Evolutionary conservation across 176 grass and related monocot genomes (phyloP), one percentile per base, ranked within the genome.

Genomic region (Poa pratensis): DNA sequence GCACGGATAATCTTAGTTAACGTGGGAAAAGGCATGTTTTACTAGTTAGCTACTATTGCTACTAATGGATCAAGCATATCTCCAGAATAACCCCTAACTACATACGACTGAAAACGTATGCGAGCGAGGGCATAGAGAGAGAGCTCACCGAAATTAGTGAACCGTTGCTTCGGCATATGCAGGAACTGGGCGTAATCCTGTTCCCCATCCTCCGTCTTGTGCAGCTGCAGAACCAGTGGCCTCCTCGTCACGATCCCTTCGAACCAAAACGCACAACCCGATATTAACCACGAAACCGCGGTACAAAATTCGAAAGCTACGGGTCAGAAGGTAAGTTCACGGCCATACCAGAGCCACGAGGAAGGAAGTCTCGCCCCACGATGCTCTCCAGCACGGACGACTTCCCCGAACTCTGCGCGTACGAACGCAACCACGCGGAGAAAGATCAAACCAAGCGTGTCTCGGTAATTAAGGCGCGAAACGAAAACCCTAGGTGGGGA

Each of bases 381-480:
- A 97, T 93, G 84, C 92, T 94, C 95, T 97, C 95, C 76, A 97
- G 84, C 59, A 94, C 95, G 58, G 95, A 97, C 17, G 95, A 97
- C 73, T 97, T 97, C 30, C 95, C 95, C 3, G 95, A 97, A 45
- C 95, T 97, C 95, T 97, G 90, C 20, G 76, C 20, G 37, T 14
- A 71, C 26, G 40, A 20, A 55, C 19, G 51, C 14, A 35, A 28
- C 52, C 83, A 32, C 39, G 62, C 22, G 69, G 43, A 20, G 7
- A 4, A 28, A 81, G 16, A 37, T 17, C 50, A 61, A 81, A 23
- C 14, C 27, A 54, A 77, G 75, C 74, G 71, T 9, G 76, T 39
- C 45, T 28, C 40, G 6, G 80, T 8, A 65, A 20, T 24, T 42
- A 52, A 58, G 69, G 49, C 67, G 11, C 40, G 22, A 46, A 26